Conservation (phyloP, 2,329 filamentous ascomycete species). For the Thelonectria discophora region DNA sequence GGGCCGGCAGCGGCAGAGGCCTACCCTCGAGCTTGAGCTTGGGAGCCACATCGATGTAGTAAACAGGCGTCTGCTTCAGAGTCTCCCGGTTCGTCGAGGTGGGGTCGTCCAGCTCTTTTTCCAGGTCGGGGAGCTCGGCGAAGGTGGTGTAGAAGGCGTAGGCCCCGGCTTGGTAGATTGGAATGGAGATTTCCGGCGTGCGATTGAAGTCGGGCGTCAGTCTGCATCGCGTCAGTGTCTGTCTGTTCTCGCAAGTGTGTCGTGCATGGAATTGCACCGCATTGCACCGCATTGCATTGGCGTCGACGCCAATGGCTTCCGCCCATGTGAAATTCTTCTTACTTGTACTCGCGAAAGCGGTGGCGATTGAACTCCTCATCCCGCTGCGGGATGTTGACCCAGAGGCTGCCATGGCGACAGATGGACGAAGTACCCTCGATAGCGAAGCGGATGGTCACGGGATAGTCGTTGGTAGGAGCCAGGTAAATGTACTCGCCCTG, state of each 20-base stretch:
- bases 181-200: conserved; percentile 88
- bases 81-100: conserved; percentile 48
- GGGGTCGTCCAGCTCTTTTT: conserved; percentile 39
- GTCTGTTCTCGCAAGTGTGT: background rate
- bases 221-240: conserved; percentile 57
- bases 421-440: conserved; percentile 96
- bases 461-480: conserved; percentile 75
- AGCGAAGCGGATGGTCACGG: conserved; percentile 84
- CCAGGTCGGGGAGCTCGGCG: conserved; percentile 79
- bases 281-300: background rate
- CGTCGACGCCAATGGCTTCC: background rate
- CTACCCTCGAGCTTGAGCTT: conserved; percentile 77
- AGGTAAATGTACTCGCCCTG: conserved; percentile 92
- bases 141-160: conserved; percentile 97
- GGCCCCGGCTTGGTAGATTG: conserved; percentile 82
- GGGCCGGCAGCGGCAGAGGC: conserved; percentile 81
- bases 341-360: conserved; percentile 90
- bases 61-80: conserved; percentile 74
- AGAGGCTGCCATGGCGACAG: conserved; percentile 91
- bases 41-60: conserved; percentile 95
- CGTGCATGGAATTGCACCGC: background rate
- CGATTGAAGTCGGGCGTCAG: conserved; percentile 92
- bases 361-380: conserved; percentile 80
- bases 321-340: conserved; percentile 46
- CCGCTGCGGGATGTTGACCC: conserved; percentile 91